Evolutionary conservation across 495 filamentous ascomycete species (phyloP).

Genomic region (Penicilliopsis zonata): DNA sequence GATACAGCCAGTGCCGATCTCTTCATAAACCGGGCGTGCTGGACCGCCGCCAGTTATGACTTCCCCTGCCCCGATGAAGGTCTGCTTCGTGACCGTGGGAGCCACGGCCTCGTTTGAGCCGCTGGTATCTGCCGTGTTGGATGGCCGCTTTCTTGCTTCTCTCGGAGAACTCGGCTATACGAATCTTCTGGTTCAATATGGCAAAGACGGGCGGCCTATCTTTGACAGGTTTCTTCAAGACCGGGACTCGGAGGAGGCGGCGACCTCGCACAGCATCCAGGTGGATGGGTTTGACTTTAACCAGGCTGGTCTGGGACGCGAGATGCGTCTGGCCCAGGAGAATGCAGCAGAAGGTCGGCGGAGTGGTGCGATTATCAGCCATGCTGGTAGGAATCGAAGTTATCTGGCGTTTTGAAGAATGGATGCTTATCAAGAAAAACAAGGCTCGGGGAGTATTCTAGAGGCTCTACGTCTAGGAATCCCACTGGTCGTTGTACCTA

Average conservation of each 20-base stretch:
- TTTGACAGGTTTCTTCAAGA: slow-evolving; percentile 25
- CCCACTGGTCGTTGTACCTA: slow-evolving; percentile 77
- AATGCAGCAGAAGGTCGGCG: slow-evolving; percentile 29
- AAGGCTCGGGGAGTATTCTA: slow-evolving; percentile 83
- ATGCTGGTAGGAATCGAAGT: slow-evolving; percentile 55
- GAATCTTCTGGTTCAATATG: slow-evolving; percentile 64
- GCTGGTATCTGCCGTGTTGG: slow-evolving; percentile 55
- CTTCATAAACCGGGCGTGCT: not conserved
- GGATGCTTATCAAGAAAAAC: slow-evolving; percentile 1
- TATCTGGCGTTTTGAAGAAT: not conserved
- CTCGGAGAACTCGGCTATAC: slow-evolving; percentile 47
- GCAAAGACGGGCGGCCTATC: slow-evolving; percentile 40
- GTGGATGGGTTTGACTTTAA: slow-evolving; percentile 59
- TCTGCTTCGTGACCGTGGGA: slow-evolving; percentile 78
- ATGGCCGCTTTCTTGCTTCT: slow-evolving; percentile 43
- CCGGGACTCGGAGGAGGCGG: slow-evolving; percentile 5
- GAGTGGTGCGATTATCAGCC: slow-evolving; percentile 59
- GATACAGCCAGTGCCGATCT: not conserved
- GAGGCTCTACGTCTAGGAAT: slow-evolving; percentile 58
- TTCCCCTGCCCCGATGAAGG: slow-evolving; percentile 18
- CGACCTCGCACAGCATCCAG: slow-evolving; percentile 25
- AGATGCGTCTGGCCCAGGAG: slow-evolving; percentile 42
- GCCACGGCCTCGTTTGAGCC: slow-evolving; percentile 75
- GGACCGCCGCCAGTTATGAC: slow-evolving; percentile 1
- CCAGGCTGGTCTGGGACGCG: slow-evolving; percentile 36